A percentile compares a stretch with the other conserved stretches of the same genome.
These are phyloP conservation scores for Rutstroemia sp. DNA, from an alignment of 2,329 filamentous ascomycete species.

Conservation along the genomic window DNA sequence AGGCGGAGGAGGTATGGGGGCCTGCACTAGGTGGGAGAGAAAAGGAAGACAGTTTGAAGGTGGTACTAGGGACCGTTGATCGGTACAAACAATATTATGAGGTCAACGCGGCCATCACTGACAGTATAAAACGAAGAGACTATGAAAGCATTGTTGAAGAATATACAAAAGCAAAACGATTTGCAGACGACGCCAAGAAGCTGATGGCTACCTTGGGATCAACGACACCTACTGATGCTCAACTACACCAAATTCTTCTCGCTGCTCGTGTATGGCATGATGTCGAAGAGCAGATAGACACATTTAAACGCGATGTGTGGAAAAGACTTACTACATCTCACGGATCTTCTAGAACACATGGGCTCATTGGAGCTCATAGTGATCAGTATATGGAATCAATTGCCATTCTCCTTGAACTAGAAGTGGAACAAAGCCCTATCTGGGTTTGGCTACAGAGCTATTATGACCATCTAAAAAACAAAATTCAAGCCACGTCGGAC, in stretches of 20 bases:
- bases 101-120: slow-evolving; percentile 66
- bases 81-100: slow-evolving; percentile 77
- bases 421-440: slow-evolving; percentile 92
- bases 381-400: slow-evolving; percentile 91
- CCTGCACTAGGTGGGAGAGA: slow-evolving; percentile 86
- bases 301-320: slow-evolving; percentile 88
- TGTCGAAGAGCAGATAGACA: slow-evolving; percentile 77
- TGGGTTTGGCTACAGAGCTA: slow-evolving; percentile 91
- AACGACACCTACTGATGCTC: slow-evolving; percentile 61
- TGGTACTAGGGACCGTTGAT: slow-evolving; percentile 67
- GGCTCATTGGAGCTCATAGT: slow-evolving; percentile 40
- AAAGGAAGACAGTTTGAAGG: slow-evolving; percentile 80
- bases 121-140: slow-evolving; percentile 84
- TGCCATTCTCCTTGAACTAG: slow-evolving; percentile 79
- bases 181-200: slow-evolving; percentile 69
- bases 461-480: slow-evolving; percentile 82
- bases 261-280: slow-evolving; percentile 94
- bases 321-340: slow-evolving; percentile 67
- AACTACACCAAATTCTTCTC: slow-evolving; percentile 80
- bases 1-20: slow-evolving; percentile 96
- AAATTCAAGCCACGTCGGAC: slow-evolving; percentile 73
- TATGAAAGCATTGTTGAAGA: slow-evolving; percentile 83
- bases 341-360: slow-evolving; percentile 32
- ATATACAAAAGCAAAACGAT: slow-evolving; percentile 74
- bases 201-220: slow-evolving; percentile 52